Evolutionary conservation across 495 filamentous ascomycete species (phyloP).

Genomic region (Barbatosphaeria neglecta): DNA sequence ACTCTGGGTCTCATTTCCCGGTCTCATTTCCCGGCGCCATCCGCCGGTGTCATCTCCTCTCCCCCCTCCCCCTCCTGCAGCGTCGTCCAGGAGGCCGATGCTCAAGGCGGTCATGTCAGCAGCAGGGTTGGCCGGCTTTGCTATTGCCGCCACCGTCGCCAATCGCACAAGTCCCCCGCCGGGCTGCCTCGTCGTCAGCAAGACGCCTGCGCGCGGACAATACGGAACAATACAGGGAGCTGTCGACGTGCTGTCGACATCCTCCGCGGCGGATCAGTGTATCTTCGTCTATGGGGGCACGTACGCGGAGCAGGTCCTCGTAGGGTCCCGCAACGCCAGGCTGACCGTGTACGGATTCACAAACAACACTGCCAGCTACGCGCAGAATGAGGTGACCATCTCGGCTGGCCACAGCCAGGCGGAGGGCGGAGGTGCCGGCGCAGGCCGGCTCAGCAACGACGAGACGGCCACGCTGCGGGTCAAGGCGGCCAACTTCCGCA

Average conservation of each 20-base stretch:
- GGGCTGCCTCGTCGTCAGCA: conserved; percentile 39
- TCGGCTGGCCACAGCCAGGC: conserved; percentile 32
- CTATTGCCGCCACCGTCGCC: conserved; percentile 17
- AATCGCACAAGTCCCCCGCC: conserved; percentile 38
- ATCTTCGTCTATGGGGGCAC: conserved; percentile 54
- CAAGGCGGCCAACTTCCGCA: conserved; percentile 32
- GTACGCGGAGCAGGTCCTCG: conserved; percentile 48
- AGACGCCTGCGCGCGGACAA: conserved; percentile 19
- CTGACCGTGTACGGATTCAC: conserved; percentile 54
- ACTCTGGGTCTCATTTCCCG: too few relatives aligned
- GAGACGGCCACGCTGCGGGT: conserved; percentile 45
- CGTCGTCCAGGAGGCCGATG: too few relatives aligned
- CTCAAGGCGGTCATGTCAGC: too few relatives aligned
- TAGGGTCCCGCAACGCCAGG: conserved; percentile 32
- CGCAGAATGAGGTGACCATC: conserved; percentile 48
- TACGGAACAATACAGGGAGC: conserved; percentile 45
- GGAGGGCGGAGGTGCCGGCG: too few relatives aligned
- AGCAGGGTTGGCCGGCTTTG: too few relatives aligned
- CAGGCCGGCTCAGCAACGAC: conserved; percentile 28
- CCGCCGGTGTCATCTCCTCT: too few relatives aligned
- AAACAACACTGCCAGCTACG: conserved; percentile 41
- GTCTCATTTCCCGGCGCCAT: too few relatives aligned
- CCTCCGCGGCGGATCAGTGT: conserved; percentile 30
- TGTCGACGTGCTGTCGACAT: conserved; percentile 40
- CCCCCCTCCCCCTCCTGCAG: too few relatives aligned